Base-by-base conservation (phyloP, 2,329 filamentous ascomycete genomes). In the Pyrenophora tritici-repentis region DNA sequence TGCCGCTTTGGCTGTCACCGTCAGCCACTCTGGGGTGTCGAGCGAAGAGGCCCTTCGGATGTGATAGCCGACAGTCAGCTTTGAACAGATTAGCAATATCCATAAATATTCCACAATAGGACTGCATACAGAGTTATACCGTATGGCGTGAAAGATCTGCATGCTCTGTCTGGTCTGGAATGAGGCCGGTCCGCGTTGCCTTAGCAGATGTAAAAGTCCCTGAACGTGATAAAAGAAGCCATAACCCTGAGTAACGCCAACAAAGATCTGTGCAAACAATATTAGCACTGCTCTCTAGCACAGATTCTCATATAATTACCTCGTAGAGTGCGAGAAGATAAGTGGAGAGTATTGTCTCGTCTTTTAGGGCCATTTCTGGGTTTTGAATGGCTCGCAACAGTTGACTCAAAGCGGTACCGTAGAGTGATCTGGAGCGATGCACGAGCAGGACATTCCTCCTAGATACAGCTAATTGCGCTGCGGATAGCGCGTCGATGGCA, bases 141-240 rank as follows among this genome's bases (percentile, higher is more conserved):
- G 64, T 43, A 71, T 71, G 1, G 67, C 71, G 40, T 72, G 70
- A 46, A 68, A 72, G 9, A 71, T 62, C 24, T 68, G 63, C 54
- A 72, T 57, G 46, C 62, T 69, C 24, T 71, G 31, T 38, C 63
- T 59, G 10, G 52, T 65, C 6, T 65, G 57, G 24, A 73, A 68
- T 1, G 68, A 71, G 8, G 59, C 42, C 12, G 71, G 71, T 1
- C 71, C 70, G 16, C 71, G 68, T 45, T 66, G 61, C 42, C 53
- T 67, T 6, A 73, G 42, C 10, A 72, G 45, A 42, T 65, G 70
- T 7, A 73, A 50, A 24, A 71, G 56, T 6, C 71, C 71, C 54
- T 73, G 70, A 3, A 71, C 65, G 47, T 73, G 70, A 38, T 70
- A 72, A 44, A 73, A 73, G 58, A 73, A 73, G 22, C 71, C 71